Conservation (phyloP, 495 filamentous ascomycete species). For the Penicillium soppii region DNA sequence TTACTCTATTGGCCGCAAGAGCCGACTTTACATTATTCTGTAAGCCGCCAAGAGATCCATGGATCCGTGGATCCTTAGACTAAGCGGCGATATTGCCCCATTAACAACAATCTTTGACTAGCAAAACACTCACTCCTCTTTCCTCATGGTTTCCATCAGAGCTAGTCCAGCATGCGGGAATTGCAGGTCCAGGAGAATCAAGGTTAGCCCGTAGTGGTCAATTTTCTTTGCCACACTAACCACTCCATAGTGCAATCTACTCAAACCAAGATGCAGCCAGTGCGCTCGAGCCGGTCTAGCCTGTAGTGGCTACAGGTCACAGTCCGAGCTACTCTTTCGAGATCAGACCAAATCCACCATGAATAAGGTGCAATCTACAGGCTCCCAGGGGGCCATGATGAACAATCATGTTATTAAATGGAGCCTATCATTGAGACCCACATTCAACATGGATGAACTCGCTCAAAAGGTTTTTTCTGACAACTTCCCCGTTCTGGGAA, state of each 20-base stretch:
- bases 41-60: background rate
- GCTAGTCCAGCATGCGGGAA: constrained; percentile 1
- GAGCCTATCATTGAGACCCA: background rate
- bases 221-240: background rate
- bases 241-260: background rate
- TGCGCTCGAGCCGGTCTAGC: background rate
- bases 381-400: no score
- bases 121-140: background rate
- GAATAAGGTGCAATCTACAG: background rate
- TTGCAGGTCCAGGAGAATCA: background rate
- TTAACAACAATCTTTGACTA: background rate
- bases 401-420: background rate
- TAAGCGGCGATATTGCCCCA: background rate
- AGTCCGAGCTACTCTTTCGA: background rate
- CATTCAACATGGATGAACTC: background rate
- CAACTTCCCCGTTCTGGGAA: background rate
- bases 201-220: background rate
- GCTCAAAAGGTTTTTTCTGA: background rate
- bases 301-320: background rate
- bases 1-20: no score
- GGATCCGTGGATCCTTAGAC: background rate
- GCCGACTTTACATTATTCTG: background rate
- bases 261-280: background rate
- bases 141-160: background rate
- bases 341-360: background rate